A percentile compares a stretch with the other conserved stretches of the same genome.
Evolutionary conservation across 495 filamentous ascomycete species (phyloP).

Genomic region (Aspergillus biplanus): DNA sequence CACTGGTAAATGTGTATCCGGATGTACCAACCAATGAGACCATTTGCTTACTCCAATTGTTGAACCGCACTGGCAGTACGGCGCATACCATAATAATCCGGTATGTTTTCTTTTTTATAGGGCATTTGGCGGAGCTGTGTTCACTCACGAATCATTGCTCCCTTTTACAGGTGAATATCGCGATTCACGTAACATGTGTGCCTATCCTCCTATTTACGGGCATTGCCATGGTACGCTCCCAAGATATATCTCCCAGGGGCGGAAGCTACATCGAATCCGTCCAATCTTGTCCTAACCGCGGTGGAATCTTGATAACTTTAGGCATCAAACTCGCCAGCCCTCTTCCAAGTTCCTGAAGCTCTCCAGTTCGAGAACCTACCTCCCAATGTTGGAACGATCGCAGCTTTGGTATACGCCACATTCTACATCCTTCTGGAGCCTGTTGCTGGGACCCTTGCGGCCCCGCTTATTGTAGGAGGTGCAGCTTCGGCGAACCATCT

Average conservation of each 20-base stretch:
- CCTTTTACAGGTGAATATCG: slow-evolving; percentile 68
- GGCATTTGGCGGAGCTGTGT: slow-evolving; percentile 4
- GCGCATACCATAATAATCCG: slow-evolving; percentile 87
- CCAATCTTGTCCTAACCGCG: slow-evolving; percentile 17
- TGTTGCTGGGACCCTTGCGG: slow-evolving; percentile 76
- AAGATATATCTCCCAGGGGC: neutral
- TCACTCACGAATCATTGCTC: neutral
- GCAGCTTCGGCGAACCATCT: slow-evolving; percentile 78
- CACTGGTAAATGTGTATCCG: too few relatives aligned
- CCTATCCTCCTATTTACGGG: slow-evolving; percentile 79
- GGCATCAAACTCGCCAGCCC: slow-evolving; percentile 74
- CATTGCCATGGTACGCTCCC: slow-evolving; percentile 71
- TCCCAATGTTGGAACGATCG: slow-evolving; percentile 78
- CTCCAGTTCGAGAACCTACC: slow-evolving; percentile 76
- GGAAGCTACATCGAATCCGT: slow-evolving; percentile 1
- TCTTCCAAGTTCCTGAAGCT: slow-evolving; percentile 71
- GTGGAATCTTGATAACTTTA: slow-evolving; percentile 34
- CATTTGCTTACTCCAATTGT: slow-evolving; percentile 26
- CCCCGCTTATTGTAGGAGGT: slow-evolving; percentile 71
- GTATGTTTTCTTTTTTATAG: slow-evolving; percentile 44
- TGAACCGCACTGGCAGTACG: slow-evolving; percentile 76
- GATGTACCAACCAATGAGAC: neutral
- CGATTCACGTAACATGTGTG: slow-evolving; percentile 89
- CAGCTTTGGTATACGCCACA: slow-evolving; percentile 68
- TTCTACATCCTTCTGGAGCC: slow-evolving; percentile 94